A percentile compares a stretch with the other conserved stretches of the same genome.
Evolutionary conservation across 306 rosid genomes (phyloP).

Genomic region (Vigna reflexopilosa): DNA sequence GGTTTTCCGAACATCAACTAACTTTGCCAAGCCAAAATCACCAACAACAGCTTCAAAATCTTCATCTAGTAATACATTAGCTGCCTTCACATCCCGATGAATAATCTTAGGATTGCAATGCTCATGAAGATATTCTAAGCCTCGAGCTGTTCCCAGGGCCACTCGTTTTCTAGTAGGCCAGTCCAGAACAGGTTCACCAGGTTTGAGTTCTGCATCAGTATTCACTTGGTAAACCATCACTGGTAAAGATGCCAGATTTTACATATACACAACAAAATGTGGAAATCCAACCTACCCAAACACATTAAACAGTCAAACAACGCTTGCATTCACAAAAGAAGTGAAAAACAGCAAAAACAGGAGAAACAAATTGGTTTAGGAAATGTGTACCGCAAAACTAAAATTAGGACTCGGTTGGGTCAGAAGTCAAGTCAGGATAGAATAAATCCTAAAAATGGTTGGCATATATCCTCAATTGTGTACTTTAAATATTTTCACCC

Average conservation of each 20-base stretch:
- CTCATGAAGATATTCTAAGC: constrained; percentile 94
- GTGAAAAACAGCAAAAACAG: not conserved
- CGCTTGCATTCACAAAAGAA: not conserved
- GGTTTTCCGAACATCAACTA: constrained; percentile 94
- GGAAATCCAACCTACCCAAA: constrained; percentile 26
- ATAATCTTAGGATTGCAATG: constrained; percentile 99
- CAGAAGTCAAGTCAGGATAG: not conserved
- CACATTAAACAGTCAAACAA: constrained; percentile 5
- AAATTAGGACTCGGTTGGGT: not conserved
- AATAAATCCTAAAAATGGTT: not conserved
- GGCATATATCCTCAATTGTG: not conserved
- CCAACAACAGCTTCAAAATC: constrained; percentile 99
- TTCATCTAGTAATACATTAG: constrained; percentile 94
- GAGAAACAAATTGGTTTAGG: not conserved
- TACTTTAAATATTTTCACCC: not conserved
- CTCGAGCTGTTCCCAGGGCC: constrained; percentile 97
- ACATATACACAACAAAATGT: constrained; percentile 14
- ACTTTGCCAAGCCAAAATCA: constrained; percentile 97
- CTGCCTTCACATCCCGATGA: constrained; percentile 99
- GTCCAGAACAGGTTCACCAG: constrained; percentile 76
- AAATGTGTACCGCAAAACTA: not conserved
- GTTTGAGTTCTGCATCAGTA: constrained; percentile 77
- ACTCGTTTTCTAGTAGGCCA: constrained; percentile 94
- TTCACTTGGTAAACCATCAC: constrained; percentile 39
- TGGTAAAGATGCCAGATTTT: constrained; percentile 35